phyloP scores from a whole-genome alignment of 2,329 filamentous ascomycete species.

The Penicillium brevicompactum region DNA sequence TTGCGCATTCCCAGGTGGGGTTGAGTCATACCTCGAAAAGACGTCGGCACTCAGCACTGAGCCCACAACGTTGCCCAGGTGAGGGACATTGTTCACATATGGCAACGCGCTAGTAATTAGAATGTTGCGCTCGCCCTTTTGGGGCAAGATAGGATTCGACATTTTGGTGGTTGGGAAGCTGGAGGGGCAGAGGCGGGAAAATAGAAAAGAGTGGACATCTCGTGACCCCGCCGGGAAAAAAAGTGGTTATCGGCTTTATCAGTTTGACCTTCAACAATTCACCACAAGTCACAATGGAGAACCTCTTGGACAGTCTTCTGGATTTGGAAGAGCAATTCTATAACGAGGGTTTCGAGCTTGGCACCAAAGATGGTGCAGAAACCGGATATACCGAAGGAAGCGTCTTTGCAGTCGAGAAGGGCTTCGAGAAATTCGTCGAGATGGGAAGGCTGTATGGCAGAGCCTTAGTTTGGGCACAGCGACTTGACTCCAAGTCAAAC shows the following conservation, averaged over 20 bases:
- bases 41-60: conserved; percentile 88
- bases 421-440: conserved; percentile 87
- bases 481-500: conserved; percentile 50
- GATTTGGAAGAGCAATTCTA: conserved; percentile 73
- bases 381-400: conserved; percentile 86
- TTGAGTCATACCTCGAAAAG: conserved; percentile 57
- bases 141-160: conserved; percentile 57
- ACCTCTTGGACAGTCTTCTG: conserved; percentile 60
- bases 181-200: conserved; percentile 69
- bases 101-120: conserved; percentile 90
- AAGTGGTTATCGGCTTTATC: conserved; percentile 10
- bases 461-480: conserved; percentile 79
- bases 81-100: conserved; percentile 78
- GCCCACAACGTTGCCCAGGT: conserved; percentile 86
- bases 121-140: conserved; percentile 78
- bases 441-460: conserved; percentile 77
- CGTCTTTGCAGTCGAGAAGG: conserved; percentile 86
- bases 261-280: not conserved
- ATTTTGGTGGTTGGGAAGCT: conserved; percentile 23
- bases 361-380: conserved; percentile 71
- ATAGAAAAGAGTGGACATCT: conserved; percentile 44
- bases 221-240: conserved; percentile 27
- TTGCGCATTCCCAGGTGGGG: conserved; percentile 40
- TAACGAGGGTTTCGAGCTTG: conserved; percentile 75
- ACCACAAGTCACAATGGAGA: conserved; percentile 37